phyloP scores from a whole-genome alignment of 2,329 filamentous ascomycete genomes.

The Aspergillus sergii region DNA sequence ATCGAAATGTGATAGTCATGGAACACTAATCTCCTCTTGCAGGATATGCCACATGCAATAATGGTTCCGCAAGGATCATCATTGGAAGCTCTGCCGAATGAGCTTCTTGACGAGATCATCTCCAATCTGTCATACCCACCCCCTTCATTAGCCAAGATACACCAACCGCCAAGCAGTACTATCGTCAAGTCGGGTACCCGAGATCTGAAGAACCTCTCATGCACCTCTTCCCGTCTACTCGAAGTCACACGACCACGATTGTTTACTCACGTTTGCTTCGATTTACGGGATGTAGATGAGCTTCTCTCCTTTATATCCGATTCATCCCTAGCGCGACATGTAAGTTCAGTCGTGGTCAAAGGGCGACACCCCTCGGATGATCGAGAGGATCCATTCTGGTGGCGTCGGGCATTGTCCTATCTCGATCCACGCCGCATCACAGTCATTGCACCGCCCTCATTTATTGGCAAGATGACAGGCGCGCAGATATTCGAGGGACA shows the following conservation, averaged over 20 bases:
- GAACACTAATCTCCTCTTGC: constrained; percentile 5
- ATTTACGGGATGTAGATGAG: constrained; percentile 36
- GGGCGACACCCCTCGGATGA: constrained; percentile 46
- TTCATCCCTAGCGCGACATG: constrained; percentile 37
- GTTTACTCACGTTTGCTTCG: constrained; percentile 57
- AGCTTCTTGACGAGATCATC: constrained; percentile 63
- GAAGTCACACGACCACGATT: constrained; percentile 56
- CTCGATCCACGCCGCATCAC: constrained; percentile 59
- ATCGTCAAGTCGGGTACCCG: constrained; percentile 43
- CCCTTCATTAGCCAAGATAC: constrained; percentile 53
- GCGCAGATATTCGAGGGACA: constrained; percentile 60
- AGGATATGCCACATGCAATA: constrained; percentile 12
- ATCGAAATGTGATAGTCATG: constrained; percentile 18
- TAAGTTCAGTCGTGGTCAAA: constrained; percentile 53
- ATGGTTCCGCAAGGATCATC: constrained; percentile 23
- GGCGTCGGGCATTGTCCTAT: constrained; percentile 57
- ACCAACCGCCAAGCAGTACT: constrained; percentile 52
- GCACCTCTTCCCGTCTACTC: constrained; percentile 58
- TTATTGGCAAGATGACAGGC: constrained; percentile 63
- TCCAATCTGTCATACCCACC: constrained; percentile 54
- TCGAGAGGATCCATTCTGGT: constrained; percentile 48
- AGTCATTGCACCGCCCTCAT: constrained; percentile 63
- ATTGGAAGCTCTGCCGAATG: constrained; percentile 57
- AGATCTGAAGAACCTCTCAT: constrained; percentile 60
- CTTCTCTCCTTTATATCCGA: constrained; percentile 43